Percentiles rank a stretch among this genome's conserved stretches.
Conservation (phyloP, 78 protist genomes). For the Dictyostelium brefeldianum region DNA sequence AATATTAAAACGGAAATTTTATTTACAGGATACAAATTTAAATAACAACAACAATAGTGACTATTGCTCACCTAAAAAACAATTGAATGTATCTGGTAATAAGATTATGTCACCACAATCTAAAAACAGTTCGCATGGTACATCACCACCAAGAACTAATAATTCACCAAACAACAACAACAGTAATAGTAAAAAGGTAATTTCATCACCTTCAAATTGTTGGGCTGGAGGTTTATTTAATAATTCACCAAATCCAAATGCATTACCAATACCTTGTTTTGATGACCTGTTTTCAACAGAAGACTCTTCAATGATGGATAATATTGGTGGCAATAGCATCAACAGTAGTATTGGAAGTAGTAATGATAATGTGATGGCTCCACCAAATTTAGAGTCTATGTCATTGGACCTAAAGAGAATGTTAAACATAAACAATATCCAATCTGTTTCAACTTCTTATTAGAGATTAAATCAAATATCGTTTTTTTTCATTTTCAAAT, state of each 20-base stretch:
- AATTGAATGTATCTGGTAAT: neutral
- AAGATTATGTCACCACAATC: neutral
- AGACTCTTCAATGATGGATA: neutral
- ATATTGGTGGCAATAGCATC: too few relatives aligned
- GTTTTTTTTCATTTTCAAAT: too few relatives aligned
- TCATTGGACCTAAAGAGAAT: conserved; percentile 46
- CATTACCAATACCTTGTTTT: conserved; percentile 63
- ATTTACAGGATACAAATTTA: conserved; percentile 10
- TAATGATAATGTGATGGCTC: too few relatives aligned
- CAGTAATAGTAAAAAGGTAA: neutral
- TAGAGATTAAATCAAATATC: too few relatives aligned
- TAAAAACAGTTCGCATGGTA: neutral
- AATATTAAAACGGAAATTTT: too few relatives aligned
- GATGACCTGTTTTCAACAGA: conserved; percentile 11
- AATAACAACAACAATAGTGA: neutral
- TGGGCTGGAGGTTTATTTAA: conserved; percentile 76
- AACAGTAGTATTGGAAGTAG: too few relatives aligned
- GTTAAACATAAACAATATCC: conserved; percentile 20
- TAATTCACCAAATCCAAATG: conserved; percentile 63
- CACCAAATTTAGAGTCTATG: neutral
- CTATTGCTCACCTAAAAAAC: conserved; percentile 45
- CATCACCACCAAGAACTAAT: conserved; percentile 16
- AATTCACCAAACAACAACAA: conserved; percentile 50
- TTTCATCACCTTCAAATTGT: neutral
- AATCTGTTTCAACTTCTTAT: too few relatives aligned